phyloP scores from a whole-genome alignment of 1,139 yeast genomes.

The Debaryomycetaceae sp. region DNA sequence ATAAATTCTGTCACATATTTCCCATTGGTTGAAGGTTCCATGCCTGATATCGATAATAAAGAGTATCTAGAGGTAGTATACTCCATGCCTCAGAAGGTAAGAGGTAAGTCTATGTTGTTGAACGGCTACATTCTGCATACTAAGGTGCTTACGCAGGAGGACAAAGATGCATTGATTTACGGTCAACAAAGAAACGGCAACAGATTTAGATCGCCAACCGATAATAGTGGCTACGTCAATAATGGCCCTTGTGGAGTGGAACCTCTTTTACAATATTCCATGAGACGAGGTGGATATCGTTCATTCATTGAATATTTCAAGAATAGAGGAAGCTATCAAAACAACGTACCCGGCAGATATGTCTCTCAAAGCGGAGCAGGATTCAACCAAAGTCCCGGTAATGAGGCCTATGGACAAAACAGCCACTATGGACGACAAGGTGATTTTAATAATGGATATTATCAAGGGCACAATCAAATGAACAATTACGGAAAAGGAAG shows the following conservation, averaged over 20 bases:
- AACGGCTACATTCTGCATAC: conserved; percentile 71
- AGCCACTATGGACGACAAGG: conserved; percentile 3
- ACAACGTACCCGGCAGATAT: conserved; percentile 7
- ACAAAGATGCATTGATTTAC: conserved; percentile 59
- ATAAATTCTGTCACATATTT: conserved; percentile 47
- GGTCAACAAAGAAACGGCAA: conserved; percentile 25
- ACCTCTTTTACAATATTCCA: conserved; percentile 27
- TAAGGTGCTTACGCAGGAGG: conserved; percentile 63
- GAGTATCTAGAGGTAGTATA: conserved; percentile 58
- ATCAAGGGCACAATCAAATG: conserved; percentile 10
- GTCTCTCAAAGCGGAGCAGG: conserved; percentile 1
- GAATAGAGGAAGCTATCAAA: conserved; percentile 6
- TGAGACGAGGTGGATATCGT: conserved; percentile 44
- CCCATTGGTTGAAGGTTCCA: conserved; percentile 59
- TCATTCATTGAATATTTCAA: conserved; percentile 21
- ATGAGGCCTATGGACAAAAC: conserved; percentile 7
- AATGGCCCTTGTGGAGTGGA: conserved; percentile 41
- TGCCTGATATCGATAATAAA: conserved; percentile 55
- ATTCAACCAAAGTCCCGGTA: conserved; percentile 1
- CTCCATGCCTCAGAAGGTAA: conserved; percentile 48
- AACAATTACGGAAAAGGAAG: conserved; percentile 8
- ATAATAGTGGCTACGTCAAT: conserved; percentile 38
- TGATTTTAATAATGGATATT: conserved; percentile 6
- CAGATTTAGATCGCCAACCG: conserved; percentile 31
- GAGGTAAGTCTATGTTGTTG: conserved; percentile 77